phyloP scores from a whole-genome alignment of 441 rosid genomes.

The Gossypium davidsonii region DNA sequence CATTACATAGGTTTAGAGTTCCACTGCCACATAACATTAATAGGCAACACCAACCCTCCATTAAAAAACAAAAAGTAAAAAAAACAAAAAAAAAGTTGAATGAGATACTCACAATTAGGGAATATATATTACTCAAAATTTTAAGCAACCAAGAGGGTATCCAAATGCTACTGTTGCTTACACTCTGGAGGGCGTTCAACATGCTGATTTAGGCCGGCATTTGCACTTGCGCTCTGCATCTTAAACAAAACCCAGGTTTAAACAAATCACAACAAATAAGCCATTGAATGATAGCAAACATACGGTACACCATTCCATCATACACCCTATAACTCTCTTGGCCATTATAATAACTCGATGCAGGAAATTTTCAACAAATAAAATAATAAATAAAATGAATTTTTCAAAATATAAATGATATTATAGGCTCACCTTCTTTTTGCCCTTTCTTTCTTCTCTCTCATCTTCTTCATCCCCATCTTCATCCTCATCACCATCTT shows the following conservation, averaged over 20 bases:
- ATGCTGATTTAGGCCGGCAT: background rate
- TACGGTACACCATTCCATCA: background rate
- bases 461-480: background rate
- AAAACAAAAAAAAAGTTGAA: background rate
- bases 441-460: background rate
- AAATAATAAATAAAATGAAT: background rate
- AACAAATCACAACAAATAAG: background rate
- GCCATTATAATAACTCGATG: background rate
- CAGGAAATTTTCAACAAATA: background rate
- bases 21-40: background rate
- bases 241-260: background rate
- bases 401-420: background rate
- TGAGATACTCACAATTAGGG: background rate
- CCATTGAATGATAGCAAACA: background rate
- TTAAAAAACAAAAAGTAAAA: background rate
- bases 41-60: background rate
- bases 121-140: background rate
- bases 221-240: conserved; percentile 5
- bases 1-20: background rate
- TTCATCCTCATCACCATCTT: background rate
- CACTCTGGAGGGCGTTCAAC: background rate
- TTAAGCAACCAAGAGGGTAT: background rate
- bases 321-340: background rate
- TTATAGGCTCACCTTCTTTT: background rate
- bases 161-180: conserved; percentile 7